phyloP scores from a whole-genome alignment of 2,329 filamentous ascomycete genomes.

The Stemphylium lycopersici region DNA sequence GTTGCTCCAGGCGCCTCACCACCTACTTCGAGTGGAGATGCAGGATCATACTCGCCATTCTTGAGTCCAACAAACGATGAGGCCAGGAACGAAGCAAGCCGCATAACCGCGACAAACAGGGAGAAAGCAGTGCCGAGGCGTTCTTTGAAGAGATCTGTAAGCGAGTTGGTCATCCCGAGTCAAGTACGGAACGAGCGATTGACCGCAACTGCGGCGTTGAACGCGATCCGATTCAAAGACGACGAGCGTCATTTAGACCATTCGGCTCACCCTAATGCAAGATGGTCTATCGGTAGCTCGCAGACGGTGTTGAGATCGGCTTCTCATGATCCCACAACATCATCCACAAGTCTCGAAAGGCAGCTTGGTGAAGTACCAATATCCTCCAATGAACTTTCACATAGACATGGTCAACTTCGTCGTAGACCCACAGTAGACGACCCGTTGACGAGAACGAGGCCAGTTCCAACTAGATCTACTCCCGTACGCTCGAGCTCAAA shows the following conservation, averaged over 20 bases:
- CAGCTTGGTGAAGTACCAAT: conserved; percentile 17
- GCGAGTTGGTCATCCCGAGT: background rate
- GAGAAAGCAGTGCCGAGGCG: background rate
- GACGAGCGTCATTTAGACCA: background rate
- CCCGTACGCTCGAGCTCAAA: conserved; percentile 7
- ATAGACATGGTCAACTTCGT: background rate
- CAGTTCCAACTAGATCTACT: background rate
- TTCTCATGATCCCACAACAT: conserved; percentile 12
- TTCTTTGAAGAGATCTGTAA: conserved; percentile 2
- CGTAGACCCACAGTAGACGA: conserved; percentile 6
- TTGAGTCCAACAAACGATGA: background rate
- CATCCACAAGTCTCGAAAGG: conserved; percentile 17
- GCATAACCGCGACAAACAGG: background rate
- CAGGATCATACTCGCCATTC: background rate
- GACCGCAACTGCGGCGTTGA: background rate
- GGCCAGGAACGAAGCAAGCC: background rate
- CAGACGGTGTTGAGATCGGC: conserved; percentile 9
- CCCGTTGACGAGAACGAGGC: conserved; percentile 7
- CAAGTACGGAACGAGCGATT: background rate
- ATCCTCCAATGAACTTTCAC: conserved; percentile 1
- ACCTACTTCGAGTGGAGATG: background rate
- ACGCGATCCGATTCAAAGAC: background rate
- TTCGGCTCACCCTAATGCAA: background rate
- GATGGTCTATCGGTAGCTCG: conserved; percentile 19
- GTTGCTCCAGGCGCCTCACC: background rate